Evolutionary conservation across 805 yeast genomes (phyloP).

Genomic region (Myxozyma geophila): DNA sequence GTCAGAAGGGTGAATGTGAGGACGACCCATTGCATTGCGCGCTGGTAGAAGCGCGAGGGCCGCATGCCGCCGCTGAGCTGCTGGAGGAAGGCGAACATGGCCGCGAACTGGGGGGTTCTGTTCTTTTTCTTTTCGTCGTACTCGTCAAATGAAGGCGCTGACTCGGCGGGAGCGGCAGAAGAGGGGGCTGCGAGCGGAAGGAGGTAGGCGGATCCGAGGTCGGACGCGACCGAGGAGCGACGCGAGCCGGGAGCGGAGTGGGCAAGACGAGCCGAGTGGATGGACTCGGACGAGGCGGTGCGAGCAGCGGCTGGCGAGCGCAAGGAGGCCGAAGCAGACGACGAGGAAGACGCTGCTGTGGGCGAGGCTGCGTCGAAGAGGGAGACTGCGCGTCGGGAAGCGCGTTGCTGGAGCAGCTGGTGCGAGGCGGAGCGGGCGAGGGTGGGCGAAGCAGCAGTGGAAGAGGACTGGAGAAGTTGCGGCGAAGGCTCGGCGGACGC

Average conservation of each 20-base stretch:
- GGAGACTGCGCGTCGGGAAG: conserved; percentile 28
- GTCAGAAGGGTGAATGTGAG: conserved; percentile 26
- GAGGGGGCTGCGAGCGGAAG: not conserved
- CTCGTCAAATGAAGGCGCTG: not conserved
- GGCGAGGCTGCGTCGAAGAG: conserved; percentile 14
- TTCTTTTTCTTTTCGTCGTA: not conserved
- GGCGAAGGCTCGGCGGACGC: not conserved
- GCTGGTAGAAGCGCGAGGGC: conserved; percentile 24
- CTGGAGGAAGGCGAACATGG: not conserved
- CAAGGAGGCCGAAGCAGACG: not conserved
- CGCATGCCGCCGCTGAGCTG: not conserved
- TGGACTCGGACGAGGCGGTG: too few relatives aligned
- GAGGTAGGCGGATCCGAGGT: conserved; percentile 3
- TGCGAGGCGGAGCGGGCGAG: conserved; percentile 6
- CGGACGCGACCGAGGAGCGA: not conserved
- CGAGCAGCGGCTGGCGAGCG: too few relatives aligned
- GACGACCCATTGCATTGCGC: conserved; percentile 29
- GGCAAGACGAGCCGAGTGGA: not conserved
- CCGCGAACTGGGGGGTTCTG: not conserved
- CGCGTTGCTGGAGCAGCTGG: conserved; percentile 6
- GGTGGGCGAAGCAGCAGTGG: not conserved
- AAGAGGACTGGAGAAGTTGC: not conserved
- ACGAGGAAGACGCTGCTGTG: conserved; percentile 9
- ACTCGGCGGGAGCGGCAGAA: not conserved
- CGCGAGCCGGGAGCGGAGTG: conserved; percentile 4